Percentiles rank a stretch among this genome's conserved stretches.
Conservation (phyloP, 768 basidiomycete genomes). For the Leccinum barrowsii region DNA sequence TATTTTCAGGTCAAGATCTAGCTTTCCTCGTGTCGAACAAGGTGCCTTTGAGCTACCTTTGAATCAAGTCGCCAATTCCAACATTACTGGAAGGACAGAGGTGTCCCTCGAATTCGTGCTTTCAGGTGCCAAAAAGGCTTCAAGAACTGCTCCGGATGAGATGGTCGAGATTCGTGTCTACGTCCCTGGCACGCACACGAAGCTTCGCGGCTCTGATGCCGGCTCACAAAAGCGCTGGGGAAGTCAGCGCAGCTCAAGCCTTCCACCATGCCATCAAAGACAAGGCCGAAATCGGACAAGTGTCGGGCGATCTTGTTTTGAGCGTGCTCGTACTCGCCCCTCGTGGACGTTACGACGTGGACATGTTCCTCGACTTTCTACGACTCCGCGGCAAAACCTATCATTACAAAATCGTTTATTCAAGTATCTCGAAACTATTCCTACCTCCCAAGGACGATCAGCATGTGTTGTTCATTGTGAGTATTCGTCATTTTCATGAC, state of each 20-base stretch:
- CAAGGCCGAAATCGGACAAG: constrained; percentile 90
- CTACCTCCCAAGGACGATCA: constrained; percentile 94
- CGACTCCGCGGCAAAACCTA: constrained; percentile 96
- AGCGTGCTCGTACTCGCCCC: constrained; percentile 93
- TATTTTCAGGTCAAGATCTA: constrained; percentile 72
- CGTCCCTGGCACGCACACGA: constrained; percentile 76
- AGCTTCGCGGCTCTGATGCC: constrained; percentile 63
- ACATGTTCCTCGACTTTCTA: constrained; percentile 94
- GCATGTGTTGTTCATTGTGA: constrained; percentile 90
- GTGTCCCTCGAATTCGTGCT: constrained; percentile 94
- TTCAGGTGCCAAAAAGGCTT: constrained; percentile 42
- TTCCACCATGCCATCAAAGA: constrained; percentile 98
- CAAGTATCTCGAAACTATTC: constrained; percentile 84
- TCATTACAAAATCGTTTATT: constrained; percentile 95
- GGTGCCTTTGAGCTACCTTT: constrained; percentile 87
- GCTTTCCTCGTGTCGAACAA: constrained; percentile 88
- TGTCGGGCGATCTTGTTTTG: constrained; percentile 86
- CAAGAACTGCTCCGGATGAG: constrained; percentile 61
- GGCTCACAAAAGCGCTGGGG: constrained; percentile 65
- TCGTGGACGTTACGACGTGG: constrained; percentile 94
- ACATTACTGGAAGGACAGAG: constrained; percentile 95
- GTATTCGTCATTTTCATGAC: constrained; percentile 26
- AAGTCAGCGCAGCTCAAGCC: constrained; percentile 88
- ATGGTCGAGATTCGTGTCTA: constrained; percentile 96
- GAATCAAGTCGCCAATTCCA: constrained; percentile 87